A percentile compares a stretch with the other conserved stretches of the same genome.
Conservation (phyloP, 306 rosid species). For the Aeschynomene evenia region DNA sequence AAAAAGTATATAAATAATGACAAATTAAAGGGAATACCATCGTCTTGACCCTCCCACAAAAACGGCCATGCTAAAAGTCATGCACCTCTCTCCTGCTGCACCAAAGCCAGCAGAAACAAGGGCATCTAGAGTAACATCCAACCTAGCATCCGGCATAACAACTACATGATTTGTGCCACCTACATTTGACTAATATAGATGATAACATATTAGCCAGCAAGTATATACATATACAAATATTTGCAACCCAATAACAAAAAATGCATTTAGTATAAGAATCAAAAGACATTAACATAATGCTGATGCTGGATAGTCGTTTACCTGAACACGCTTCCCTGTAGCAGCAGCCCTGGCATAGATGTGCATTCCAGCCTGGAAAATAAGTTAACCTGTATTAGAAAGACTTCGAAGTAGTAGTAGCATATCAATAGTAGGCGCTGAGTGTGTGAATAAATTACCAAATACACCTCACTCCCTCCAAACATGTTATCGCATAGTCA, state of each 20-base stretch:
- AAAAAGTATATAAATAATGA: neutral
- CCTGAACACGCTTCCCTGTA: conserved; percentile 76
- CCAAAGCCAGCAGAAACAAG: conserved; percentile 64
- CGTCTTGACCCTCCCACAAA: conserved; percentile 63
- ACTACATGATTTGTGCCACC: conserved; percentile 64
- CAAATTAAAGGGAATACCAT: conserved; percentile 44
- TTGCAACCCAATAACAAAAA: conserved; percentile 8
- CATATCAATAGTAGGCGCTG: neutral
- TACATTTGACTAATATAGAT: conserved; percentile 49
- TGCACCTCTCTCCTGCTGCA: conserved; percentile 58
- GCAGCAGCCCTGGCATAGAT: conserved; percentile 65
- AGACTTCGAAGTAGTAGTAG: neutral
- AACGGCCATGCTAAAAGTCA: conserved; percentile 57
- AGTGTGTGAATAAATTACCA: neutral
- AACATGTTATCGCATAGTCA: neutral
- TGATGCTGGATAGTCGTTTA: conserved; percentile 11
- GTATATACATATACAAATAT: conserved; percentile 5
- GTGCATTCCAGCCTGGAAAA: conserved; percentile 58
- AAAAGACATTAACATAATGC: neutral
- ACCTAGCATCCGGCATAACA: conserved; percentile 74
- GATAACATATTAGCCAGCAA: conserved; percentile 29
- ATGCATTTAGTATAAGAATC: conserved; percentile 16
- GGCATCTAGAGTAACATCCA: conserved; percentile 62
- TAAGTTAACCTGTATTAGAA: conserved; percentile 18
- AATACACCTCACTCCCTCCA: neutral